Evolutionary conservation across 2,329 filamentous ascomycete species (phyloP), one percentile per base, ranked within the genome.

Genomic region (Fusarium denticulatum): DNA sequence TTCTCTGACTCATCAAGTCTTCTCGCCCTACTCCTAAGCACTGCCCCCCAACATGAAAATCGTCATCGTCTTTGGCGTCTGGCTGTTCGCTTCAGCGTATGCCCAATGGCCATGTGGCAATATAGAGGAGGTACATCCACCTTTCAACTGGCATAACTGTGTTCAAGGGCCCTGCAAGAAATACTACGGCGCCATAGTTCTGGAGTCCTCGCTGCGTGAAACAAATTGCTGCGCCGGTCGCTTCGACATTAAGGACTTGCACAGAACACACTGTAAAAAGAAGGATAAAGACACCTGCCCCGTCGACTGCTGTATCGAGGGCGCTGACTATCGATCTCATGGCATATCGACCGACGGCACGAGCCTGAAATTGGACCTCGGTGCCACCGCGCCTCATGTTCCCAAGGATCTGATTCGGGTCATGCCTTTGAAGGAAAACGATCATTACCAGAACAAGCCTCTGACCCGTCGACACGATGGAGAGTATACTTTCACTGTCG

Each of bases 401-500:
- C 87, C 87, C 76, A 77, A 88, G 58, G 85, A 85, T 28, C 36
- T 55, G 24, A 83, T 89, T 56, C 88, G 91, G 70, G 81, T 91
- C 40, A 93, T 92, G 81, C 85, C 93, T 69, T 87, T 93, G 84
- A 86, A 87, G 72, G 83, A 85, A 58, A 87, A 90, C 40, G 85
- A 83, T 70, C 87, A 87, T 61, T 93, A 93, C 81, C 83, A 92
- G 81, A 15, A 86, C 87, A 78, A 90, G 92, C 82, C 86, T 88
- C 61, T 84, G 50, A 85, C 89, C 57, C 89, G 88, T 6, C 24
- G 24, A 6, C 8, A 24, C 8, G 55, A 58, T 81, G 87, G 90
- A 78, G 91, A 94, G 81, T 90, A 93, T 81, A 91, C 90, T 52
- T 93, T 93, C 65, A 91, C 93, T 59, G 90, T 93, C 34, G 91